A percentile compares a stretch with the other conserved stretches of the same genome.
Conservation (phyloP, 169 alveolate species). For the Plasmodium chabaudi region DNA sequence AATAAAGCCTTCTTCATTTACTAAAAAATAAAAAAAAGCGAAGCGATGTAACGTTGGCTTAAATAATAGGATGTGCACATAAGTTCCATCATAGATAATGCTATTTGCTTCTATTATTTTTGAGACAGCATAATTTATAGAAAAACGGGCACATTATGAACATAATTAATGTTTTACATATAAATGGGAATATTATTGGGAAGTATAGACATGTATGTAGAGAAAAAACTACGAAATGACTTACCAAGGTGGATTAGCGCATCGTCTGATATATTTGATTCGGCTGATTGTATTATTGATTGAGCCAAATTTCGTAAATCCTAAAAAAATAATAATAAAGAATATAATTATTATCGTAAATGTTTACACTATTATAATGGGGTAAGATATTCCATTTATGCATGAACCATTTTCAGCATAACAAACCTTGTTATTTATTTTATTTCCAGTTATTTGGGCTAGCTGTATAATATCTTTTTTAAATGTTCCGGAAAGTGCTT, state of each 20-base stretch:
- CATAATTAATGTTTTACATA: too few relatives aligned
- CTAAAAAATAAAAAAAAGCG: conserved; percentile 17
- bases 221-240: not conserved
- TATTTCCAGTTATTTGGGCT: conserved; percentile 15
- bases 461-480: conserved; percentile 44
- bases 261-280: conserved; percentile 65
- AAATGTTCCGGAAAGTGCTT: conserved; percentile 26
- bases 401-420: not conserved
- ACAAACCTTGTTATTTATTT: conserved; percentile 54
- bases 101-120: too few relatives aligned
- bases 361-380: too few relatives aligned
- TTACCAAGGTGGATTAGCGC: conserved; percentile 59
- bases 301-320: conserved; percentile 54
- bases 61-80: not conserved
- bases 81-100: not conserved
- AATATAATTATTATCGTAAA: not conserved
- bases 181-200: not conserved
- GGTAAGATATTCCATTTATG: not conserved
- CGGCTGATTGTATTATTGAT: conserved; percentile 59
- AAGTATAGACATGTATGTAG: not conserved
- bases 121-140: too few relatives aligned
- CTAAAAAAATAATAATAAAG: conserved; percentile 17
- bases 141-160: too few relatives aligned
- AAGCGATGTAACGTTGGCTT: not conserved
- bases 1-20: conserved; percentile 68